These are phyloP conservation scores for Cladosporium austrohemisphaericum DNA, from an alignment of 2,329 filamentous ascomycete species.

Conservation along the genomic window DNA sequence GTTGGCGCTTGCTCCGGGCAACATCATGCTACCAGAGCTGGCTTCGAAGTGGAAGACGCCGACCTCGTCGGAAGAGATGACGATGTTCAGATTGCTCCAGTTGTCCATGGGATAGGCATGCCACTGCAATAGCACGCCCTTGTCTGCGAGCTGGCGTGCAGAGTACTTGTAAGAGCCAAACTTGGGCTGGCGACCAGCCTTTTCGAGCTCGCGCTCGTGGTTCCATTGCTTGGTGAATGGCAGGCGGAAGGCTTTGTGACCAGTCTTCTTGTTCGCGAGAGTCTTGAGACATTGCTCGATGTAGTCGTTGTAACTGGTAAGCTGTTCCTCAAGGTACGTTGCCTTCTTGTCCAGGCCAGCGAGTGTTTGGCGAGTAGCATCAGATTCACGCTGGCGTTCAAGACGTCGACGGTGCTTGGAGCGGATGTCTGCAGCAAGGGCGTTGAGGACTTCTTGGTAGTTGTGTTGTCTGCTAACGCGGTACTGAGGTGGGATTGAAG, in stretches of 20 bases:
- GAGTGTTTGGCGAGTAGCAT: slow-evolving; percentile 73
- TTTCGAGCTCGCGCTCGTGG: slow-evolving; percentile 92
- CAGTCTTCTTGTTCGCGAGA: slow-evolving; percentile 91
- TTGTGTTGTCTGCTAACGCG: slow-evolving; percentile 82
- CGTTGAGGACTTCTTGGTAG: slow-evolving; percentile 97
- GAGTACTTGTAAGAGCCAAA: slow-evolving; percentile 98
- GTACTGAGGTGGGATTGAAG: slow-evolving; percentile 49
- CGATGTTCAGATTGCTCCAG: slow-evolving; percentile 90
- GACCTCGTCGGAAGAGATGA: slow-evolving; percentile 89
- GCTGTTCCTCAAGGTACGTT: slow-evolving; percentile 86
- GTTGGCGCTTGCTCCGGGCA: slow-evolving; percentile 84
- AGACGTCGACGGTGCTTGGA: slow-evolving; percentile 92
- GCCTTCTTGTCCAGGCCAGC: slow-evolving; percentile 79
- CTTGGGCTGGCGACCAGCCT: slow-evolving; percentile 87
- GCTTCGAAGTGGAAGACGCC: slow-evolving; percentile 93
- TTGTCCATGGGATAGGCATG: slow-evolving; percentile 75
- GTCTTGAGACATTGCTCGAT: slow-evolving; percentile 98
- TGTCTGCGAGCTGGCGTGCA: slow-evolving; percentile 80
- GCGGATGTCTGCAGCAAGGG: slow-evolving; percentile 92
- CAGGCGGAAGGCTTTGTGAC: slow-evolving; percentile 67
- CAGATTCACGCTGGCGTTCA: slow-evolving; percentile 85
- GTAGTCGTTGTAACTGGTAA: slow-evolving; percentile 98
- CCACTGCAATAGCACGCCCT: slow-evolving; percentile 93
- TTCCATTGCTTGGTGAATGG: slow-evolving; percentile 99
- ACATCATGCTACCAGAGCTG: slow-evolving; percentile 86